A percentile compares a stretch with the other conserved stretches of the same genome.
These are phyloP conservation scores for Trichophyton mentagrophytes DNA, from an alignment of 2,329 filamentous ascomycete genomes.

Conservation along the genomic window DNA sequence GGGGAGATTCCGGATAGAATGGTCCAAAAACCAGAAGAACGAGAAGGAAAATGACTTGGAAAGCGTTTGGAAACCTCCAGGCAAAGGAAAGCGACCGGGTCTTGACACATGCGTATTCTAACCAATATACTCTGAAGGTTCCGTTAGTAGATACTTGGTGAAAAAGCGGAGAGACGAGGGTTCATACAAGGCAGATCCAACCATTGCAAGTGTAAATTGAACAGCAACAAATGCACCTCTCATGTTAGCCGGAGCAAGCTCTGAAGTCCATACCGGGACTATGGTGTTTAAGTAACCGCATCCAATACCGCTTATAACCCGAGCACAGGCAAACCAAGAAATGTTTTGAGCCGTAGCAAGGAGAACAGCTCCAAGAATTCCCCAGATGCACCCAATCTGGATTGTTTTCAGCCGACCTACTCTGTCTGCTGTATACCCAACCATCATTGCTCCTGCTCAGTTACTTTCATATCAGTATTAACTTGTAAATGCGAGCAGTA, in stretches of 20 bases:
- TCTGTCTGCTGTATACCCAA: constrained; percentile 1
- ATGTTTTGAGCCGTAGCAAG: not conserved
- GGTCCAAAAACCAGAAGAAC: constrained; percentile 28
- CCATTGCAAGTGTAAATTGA: not conserved
- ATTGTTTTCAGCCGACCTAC: not conserved
- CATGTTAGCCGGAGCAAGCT: not conserved
- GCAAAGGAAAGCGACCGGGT: constrained; percentile 11
- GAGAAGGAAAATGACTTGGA: constrained; percentile 36
- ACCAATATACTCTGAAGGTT: not conserved
- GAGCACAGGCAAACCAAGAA: not conserved
- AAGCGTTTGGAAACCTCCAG: constrained; percentile 39
- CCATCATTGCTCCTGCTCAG: not conserved
- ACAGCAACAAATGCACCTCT: not conserved
- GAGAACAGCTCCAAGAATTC: not conserved
- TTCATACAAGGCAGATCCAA: not conserved
- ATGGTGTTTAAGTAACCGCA: not conserved
- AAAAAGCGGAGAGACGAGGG: not conserved
- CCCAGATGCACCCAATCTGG: not conserved
- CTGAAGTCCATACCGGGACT: not conserved
- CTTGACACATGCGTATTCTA: not conserved
- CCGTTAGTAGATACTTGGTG: not conserved
- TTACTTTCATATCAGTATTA: not conserved
- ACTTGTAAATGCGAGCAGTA: too few species aligned
- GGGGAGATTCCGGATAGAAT: constrained; percentile 23
- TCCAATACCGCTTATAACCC: not conserved